Evolutionary conservation across 768 basidiomycete genomes (phyloP).

Genomic region (Polyporus arcularius): DNA sequence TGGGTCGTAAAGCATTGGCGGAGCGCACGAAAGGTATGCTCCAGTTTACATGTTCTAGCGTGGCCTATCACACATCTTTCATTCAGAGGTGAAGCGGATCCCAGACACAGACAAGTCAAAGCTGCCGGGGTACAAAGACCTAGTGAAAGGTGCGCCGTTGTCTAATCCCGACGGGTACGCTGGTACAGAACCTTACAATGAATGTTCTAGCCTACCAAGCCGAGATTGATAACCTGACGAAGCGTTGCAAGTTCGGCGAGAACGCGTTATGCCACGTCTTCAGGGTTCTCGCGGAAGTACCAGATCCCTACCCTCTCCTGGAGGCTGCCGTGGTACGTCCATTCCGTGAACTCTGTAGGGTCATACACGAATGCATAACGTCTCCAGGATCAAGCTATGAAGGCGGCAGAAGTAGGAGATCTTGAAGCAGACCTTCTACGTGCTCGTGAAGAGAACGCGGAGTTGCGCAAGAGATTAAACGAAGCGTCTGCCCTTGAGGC

Average conservation of each 20-base stretch:
- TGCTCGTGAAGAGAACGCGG: slow-evolving; percentile 79
- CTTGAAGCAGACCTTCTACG: slow-evolving; percentile 74
- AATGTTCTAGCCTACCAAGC: slow-evolving; percentile 78
- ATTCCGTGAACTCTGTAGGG: neutral
- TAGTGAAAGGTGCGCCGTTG: slow-evolving; percentile 71
- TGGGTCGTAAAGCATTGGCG: slow-evolving; percentile 91
- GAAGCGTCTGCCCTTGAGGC: slow-evolving; percentile 67
- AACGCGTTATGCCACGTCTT: slow-evolving; percentile 96
- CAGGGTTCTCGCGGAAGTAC: slow-evolving; percentile 94
- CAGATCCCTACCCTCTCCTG: slow-evolving; percentile 95
- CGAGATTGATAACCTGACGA: slow-evolving; percentile 94
- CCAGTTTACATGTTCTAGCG: neutral
- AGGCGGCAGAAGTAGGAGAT: slow-evolving; percentile 77
- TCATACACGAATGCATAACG: neutral
- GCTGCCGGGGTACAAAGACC: slow-evolving; percentile 79
- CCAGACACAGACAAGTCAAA: slow-evolving; percentile 92
- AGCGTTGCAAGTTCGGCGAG: slow-evolving; percentile 89
- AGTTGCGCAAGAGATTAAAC: slow-evolving; percentile 67
- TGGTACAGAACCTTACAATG: no score
- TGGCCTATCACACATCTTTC: neutral
- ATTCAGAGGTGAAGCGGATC: slow-evolving; percentile 91
- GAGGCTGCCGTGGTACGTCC: slow-evolving; percentile 84
- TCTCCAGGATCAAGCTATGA: slow-evolving; percentile 87
- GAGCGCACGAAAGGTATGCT: slow-evolving; percentile 94
- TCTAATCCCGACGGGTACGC: neutral